Evolutionary conservation across 2,329 filamentous ascomycete genomes (phyloP).

Genomic region (Cladophialophora immunda): DNA sequence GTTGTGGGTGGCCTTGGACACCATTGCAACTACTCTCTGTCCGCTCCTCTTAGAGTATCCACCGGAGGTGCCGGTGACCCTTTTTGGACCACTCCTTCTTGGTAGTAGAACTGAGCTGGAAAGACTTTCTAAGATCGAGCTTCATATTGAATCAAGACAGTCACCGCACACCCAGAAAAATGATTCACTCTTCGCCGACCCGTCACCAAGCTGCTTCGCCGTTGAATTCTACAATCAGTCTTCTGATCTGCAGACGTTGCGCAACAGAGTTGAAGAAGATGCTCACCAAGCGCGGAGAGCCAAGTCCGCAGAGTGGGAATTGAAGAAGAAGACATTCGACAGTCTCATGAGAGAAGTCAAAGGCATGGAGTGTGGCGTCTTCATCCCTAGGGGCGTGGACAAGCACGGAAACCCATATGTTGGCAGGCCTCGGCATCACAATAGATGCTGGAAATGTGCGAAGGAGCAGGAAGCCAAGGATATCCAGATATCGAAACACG

Average conservation of each 20-base stretch:
- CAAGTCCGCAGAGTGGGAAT: constrained; percentile 49
- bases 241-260: constrained; percentile 48
- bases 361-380: constrained; percentile 24
- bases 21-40: constrained; percentile 49
- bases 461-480: constrained; percentile 44
- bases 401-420: neutral
- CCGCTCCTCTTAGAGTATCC: constrained; percentile 58
- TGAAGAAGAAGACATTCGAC: constrained; percentile 44
- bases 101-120: constrained; percentile 55
- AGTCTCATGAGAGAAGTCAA: constrained; percentile 40
- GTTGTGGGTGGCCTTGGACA: constrained; percentile 68
- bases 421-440: constrained; percentile 10
- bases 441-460: constrained; percentile 51
- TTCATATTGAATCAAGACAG: constrained; percentile 54
- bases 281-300: constrained; percentile 44
- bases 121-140: constrained; percentile 57
- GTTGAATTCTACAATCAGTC: constrained; percentile 61
- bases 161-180: constrained; percentile 28
- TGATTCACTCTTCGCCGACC: constrained; percentile 50
- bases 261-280: constrained; percentile 49
- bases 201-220: constrained; percentile 52
- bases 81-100: constrained; percentile 59
- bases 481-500: constrained; percentile 59
- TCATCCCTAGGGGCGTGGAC: constrained; percentile 4
- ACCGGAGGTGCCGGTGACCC: constrained; percentile 51